Evolutionary conservation across 495 filamentous ascomycete species (phyloP), one percentile per base, ranked within the genome.

Genomic region (Daldinia childiae): DNA sequence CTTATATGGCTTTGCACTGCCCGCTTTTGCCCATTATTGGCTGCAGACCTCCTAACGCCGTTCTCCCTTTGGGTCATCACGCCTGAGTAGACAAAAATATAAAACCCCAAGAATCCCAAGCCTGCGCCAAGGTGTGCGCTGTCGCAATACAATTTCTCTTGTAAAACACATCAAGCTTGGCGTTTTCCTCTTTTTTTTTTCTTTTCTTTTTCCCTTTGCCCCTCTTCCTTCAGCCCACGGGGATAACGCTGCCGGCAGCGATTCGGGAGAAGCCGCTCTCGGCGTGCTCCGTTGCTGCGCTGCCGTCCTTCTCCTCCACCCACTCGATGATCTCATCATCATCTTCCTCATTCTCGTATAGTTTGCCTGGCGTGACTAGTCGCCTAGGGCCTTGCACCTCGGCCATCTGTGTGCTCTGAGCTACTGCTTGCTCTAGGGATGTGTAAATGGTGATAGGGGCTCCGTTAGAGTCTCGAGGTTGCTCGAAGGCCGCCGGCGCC

Each of bases 331-430:
- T 79, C 70, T 79, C 77, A 48, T 79, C 77, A 51, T 79, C 77
- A 29, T 77, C 75, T 6, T 79, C 77, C 58, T 79, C 77, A 62
- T 79, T 79, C 68, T 79, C 74, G 58, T 79, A 79, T 17, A 79
- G 71, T 34, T 79, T 79, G 0, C 76, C 76, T 1, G 76, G 73
- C 17, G 76, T 76, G 15, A 76, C 73, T 24, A 77, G 70, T 51
- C 76, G 71, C 26, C 62, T 67, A 17, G 39, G 52, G 4, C 62
- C 64, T 34, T 69, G 67, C 11, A 56, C 62, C 26, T 74, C 69
- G 43, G 64, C 45, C 14, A 19, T 17, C 51, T 66, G 62, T 4
- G 59, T 66, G 66, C 69, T 70, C 57, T 77, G 74, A 11, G 73
- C 58, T 1, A 73, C 75, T 3, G 75, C 75, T n/a, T 74, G 73